Base-by-base conservation (phyloP, 108 stramenopile genomes). In the Pseudonitzschia multiseries region DNA sequence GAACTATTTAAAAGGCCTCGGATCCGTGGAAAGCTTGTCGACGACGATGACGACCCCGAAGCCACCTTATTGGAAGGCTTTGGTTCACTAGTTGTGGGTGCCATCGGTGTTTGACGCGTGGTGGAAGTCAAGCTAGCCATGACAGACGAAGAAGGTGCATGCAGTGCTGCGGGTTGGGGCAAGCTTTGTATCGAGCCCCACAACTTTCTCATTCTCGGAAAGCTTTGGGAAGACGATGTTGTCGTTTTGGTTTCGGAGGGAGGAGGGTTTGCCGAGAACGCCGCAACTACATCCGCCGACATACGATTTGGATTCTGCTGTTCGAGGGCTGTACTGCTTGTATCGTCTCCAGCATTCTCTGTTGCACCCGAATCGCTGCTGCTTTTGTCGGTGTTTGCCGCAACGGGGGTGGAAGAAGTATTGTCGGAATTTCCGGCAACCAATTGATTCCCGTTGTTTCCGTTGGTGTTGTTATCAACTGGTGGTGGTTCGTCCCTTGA, bases 131-230 rank as follows among this genome's bases (percentile, higher is more conserved):
- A 22, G 21, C 57, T n/a, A 29, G 56, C 42, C 6, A 10, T 10
- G 42, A 42, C 14, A 12, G 63, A 4, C 31, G 46, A 17, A 32
- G 31, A 20, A 21, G 56, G 5, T 21, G 29, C 27, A 9, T 65
- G 41, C 3, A 26, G 14, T 10, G 18, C 33, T 10, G 24, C 64
- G 12, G 64, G 64, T 17, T 65, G 64, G 24, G 64, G 64, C 24
- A 65, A 18, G 33, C 64, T 65, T 20, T 40, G 33, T 42, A 65
- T 65, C 40, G 64, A 24, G 18, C 70, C 56, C 70, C 57, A 72
- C 21, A 75, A 27, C 28, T 43, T 68, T 52, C 64, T 43, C 24
- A 73, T 32, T 54, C 64, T 73, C 17, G 74, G 66, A 75, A 75
- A 75, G 41, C 54, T 75, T 13, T 40, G 13, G 21, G 57, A 59